These are phyloP conservation scores for Phylloporus arenicola DNA, from an alignment of 768 basidiomycete genomes.

Conservation along the genomic window DNA sequence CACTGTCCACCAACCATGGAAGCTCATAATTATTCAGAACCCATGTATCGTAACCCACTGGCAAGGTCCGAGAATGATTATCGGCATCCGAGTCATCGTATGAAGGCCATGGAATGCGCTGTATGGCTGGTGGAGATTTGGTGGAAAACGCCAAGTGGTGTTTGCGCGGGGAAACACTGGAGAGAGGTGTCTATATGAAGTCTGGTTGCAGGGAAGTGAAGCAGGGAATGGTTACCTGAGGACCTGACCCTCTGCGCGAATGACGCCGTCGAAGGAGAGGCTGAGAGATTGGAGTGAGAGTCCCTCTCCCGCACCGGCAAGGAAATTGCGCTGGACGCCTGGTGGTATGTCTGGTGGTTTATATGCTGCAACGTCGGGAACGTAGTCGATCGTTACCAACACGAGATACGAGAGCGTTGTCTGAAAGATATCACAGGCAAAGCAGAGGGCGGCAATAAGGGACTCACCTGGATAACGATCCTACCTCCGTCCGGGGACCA, in stretches of 20 bases:
- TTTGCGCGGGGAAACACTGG: conserved; percentile 70
- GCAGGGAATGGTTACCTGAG: conserved; percentile 46
- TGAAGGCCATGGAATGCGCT: conserved; percentile 80
- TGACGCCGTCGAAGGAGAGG: conserved; percentile 75
- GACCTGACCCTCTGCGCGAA: conserved; percentile 69
- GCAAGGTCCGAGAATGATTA: conserved; percentile 29
- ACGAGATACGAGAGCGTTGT: conserved; percentile 79
- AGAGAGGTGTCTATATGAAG: conserved; percentile 1
- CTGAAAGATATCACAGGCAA: conserved; percentile 34
- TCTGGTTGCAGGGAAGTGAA: not conserved
- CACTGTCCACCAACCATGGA: conserved; percentile 67
- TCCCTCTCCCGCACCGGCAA: conserved; percentile 78
- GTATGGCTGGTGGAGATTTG: conserved; percentile 65
- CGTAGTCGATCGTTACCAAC: conserved; percentile 60
- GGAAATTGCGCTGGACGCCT: conserved; percentile 58
- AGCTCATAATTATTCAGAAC: conserved; percentile 58
- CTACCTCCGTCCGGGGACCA: conserved; percentile 83
- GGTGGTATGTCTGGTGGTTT: conserved; percentile 44
- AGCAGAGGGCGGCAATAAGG: not conserved
- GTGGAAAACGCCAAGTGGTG: conserved; percentile 72
- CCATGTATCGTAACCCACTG: conserved; percentile 66
- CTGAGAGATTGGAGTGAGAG: conserved; percentile 61
- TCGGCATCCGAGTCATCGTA: conserved; percentile 38
- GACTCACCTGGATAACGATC: conserved; percentile 72
- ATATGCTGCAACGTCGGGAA: conserved; percentile 51